Evolutionary conservation across 148 eudicot species (phyloP).

Genomic region (Rhododendron molle): DNA sequence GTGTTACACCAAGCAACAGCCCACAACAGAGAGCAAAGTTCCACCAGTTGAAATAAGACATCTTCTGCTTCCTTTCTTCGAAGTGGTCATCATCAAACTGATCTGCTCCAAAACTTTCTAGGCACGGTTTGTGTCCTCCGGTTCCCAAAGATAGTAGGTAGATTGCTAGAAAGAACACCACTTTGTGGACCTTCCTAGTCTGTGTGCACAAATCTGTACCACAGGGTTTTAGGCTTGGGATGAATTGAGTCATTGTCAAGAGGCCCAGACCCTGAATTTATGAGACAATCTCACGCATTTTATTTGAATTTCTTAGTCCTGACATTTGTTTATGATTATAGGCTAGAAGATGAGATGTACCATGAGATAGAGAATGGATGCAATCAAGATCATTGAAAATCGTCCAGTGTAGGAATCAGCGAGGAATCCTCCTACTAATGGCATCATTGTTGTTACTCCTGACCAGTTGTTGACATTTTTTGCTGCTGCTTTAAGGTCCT

Average conservation of each 20-base stretch:
- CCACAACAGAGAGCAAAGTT: constrained; percentile 31
- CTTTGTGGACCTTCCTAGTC: constrained; percentile 8
- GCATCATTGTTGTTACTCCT: constrained; percentile 15
- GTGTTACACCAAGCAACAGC: constrained; percentile 34
- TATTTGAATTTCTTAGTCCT: background rate
- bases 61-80: constrained; percentile 22
- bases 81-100: constrained; percentile 9
- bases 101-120: constrained; percentile 18
- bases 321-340: background rate
- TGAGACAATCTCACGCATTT: background rate
- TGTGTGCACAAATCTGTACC: constrained; percentile 7
- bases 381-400: constrained; percentile 5
- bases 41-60: constrained; percentile 52
- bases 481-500: constrained; percentile 12
- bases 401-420: constrained; percentile 15
- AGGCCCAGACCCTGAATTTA: constrained; percentile 12
- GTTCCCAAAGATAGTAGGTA: constrained; percentile 15
- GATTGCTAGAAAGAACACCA: constrained; percentile 9
- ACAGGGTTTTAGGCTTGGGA: constrained; percentile 25
- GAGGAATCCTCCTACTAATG: constrained; percentile 10
- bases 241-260: constrained; percentile 16
- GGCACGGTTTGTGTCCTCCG: constrained; percentile 17
- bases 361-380: constrained; percentile 9
- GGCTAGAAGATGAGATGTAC: constrained; percentile 1
- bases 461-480: constrained; percentile 16